These are phyloP conservation scores for Diversispora eburnea DNA, from an alignment of 192 early-diverging fungal genomes.

Conservation along the genomic window DNA sequence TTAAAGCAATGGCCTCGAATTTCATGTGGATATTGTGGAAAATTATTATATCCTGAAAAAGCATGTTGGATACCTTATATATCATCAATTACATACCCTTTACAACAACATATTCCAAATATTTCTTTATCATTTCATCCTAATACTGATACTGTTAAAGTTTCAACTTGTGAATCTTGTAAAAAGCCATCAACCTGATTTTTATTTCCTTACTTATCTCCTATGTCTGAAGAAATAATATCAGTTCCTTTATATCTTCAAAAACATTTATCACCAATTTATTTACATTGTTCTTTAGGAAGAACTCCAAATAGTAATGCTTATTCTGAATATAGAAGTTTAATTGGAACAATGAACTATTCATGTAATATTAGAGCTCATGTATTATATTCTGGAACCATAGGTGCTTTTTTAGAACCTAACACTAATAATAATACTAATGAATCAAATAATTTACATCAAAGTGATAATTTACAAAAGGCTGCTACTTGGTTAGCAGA, in stretches of 20 bases:
- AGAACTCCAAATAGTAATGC: too few relatives aligned
- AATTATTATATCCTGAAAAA: not conserved
- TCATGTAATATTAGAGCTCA: not conserved
- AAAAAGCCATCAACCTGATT: not conserved
- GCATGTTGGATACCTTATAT: not conserved
- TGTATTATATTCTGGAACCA: not conserved
- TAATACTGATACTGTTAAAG: not conserved
- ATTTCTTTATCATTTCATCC: not conserved
- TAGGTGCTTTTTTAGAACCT: slow-evolving; percentile 1
- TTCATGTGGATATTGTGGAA: not conserved
- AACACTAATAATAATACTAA: not conserved
- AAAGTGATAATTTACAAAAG: too few relatives aligned
- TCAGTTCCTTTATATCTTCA: not conserved
- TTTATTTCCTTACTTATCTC: not conserved
- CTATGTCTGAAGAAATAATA: not conserved
- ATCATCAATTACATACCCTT: not conserved
- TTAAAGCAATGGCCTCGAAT: too few relatives aligned
- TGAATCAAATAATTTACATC: too few relatives aligned
- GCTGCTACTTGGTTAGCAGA: too few relatives aligned
- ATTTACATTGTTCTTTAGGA: slow-evolving; percentile 5
- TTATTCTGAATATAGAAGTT: too few relatives aligned
- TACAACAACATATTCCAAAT: not conserved
- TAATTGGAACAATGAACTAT: too few relatives aligned
- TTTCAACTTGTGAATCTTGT: not conserved
- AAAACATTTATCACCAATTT: slow-evolving; percentile 10